phyloP scores from a whole-genome alignment of 768 basidiomycete genomes.

The Atractiella rhizophila region DNA sequence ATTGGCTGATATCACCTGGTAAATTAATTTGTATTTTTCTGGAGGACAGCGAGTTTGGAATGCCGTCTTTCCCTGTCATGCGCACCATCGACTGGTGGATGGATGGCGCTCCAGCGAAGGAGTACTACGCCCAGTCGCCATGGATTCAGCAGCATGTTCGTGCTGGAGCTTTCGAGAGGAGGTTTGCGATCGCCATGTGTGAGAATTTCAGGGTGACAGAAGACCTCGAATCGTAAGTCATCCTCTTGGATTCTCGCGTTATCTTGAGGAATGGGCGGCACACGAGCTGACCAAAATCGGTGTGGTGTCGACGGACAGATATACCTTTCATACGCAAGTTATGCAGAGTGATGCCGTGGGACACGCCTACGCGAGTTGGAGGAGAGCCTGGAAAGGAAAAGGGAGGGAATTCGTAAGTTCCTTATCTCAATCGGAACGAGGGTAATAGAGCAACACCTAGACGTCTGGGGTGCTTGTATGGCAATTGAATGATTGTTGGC shows the following conservation, averaged over 20 bases:
- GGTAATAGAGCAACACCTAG: not conserved
- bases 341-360: constrained; percentile 86
- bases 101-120: constrained; percentile 42
- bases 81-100: constrained; percentile 75
- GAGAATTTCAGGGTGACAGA: constrained; percentile 83
- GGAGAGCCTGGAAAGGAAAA: constrained; percentile 79
- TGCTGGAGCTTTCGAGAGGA: constrained; percentile 6
- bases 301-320: too few species aligned
- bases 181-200: constrained; percentile 50
- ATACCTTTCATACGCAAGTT: constrained; percentile 77
- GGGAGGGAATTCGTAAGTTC: not conserved
- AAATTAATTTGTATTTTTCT: not conserved
- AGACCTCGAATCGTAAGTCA: too few species aligned
- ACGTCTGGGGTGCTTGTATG: constrained; percentile 48
- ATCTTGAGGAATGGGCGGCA: too few species aligned
- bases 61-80: constrained; percentile 70
- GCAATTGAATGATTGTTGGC: constrained; percentile 60
- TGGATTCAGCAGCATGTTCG: constrained; percentile 68
- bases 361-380: constrained; percentile 71
- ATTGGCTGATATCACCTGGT: not conserved
- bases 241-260: too few species aligned
- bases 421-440: not conserved
- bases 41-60: constrained; percentile 35
- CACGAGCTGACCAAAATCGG: too few species aligned
- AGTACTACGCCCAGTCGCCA: constrained; percentile 72